Conservation (phyloP, 192 early-diverging fungal species). For the Podila verticillata region DNA sequence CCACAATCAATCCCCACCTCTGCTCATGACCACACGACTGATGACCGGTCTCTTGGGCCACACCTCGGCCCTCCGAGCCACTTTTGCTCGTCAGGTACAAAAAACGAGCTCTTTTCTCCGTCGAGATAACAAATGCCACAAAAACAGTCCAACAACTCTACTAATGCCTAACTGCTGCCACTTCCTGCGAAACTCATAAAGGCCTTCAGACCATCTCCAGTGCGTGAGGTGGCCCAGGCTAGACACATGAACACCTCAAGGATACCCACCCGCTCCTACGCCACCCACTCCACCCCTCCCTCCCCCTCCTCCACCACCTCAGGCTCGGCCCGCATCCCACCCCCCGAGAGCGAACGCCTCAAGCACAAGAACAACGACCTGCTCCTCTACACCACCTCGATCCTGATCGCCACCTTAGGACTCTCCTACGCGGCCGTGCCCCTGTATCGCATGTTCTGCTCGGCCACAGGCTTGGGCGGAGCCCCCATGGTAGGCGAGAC, state of each 20-base stretch:
- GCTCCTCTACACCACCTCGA: slow-evolving; percentile 79
- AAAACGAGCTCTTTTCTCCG: not conserved
- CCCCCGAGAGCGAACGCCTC: slow-evolving; percentile 5
- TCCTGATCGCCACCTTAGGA: slow-evolving; percentile 87
- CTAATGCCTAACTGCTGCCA: too few relatives aligned
- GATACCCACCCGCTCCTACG: not conserved
- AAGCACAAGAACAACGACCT: slow-evolving; percentile 43
- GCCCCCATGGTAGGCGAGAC: slow-evolving; percentile 81
- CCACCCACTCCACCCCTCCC: not conserved
- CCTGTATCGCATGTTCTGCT: slow-evolving; percentile 94
- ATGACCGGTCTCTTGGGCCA: not conserved
- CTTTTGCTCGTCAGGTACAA: not conserved
- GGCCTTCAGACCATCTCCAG: too few relatives aligned
- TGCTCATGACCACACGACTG: not conserved
- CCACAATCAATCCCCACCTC: not conserved
- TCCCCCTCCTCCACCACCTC: not conserved
- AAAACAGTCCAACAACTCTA: too few relatives aligned
- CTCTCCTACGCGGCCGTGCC: slow-evolving; percentile 94
- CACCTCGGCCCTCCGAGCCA: not conserved
- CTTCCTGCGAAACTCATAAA: too few relatives aligned
- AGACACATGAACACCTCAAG: not conserved
- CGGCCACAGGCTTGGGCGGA: slow-evolving; percentile 91
- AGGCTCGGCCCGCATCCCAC: not conserved
- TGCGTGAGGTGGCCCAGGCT: too few relatives aligned
- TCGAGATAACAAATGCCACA: too few relatives aligned